Percentiles rank a stretch among this genome's conserved stretches.
Evolutionary conservation across 768 basidiomycete species (phyloP).

Genomic region (Rhodotorula toruloides): DNA sequence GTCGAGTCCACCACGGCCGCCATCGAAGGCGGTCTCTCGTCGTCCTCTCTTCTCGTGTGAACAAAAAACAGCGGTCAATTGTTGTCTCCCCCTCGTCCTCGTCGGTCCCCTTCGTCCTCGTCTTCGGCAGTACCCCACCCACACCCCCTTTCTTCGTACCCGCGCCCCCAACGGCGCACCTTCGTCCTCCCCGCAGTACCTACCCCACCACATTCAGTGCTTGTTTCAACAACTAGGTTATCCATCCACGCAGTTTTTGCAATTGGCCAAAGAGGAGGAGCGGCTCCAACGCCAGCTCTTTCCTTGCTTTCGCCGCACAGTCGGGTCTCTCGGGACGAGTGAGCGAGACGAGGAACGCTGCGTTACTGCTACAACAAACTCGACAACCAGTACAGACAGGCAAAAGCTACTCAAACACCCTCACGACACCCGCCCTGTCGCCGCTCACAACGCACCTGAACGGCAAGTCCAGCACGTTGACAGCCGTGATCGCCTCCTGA

Average conservation of each 20-base stretch:
- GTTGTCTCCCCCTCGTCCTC: not conserved
- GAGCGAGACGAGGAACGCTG: too few species aligned
- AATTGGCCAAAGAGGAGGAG: not conserved
- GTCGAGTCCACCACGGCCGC: conserved; percentile 5
- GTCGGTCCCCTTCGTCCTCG: not conserved
- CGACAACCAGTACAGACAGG: not conserved
- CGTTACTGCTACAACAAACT: not conserved
- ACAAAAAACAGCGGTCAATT: not conserved
- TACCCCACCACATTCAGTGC: not conserved
- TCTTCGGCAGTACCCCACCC: not conserved
- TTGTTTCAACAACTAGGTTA: conserved; percentile 1
- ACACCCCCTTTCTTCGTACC: not conserved
- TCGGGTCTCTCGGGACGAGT: not conserved
- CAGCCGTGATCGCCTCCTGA: conserved; percentile 79
- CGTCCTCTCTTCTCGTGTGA: conserved; percentile 23
- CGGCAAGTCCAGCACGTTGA: conserved; percentile 83
- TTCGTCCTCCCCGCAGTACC: not conserved
- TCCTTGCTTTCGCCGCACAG: not conserved
- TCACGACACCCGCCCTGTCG: conserved; percentile 80
- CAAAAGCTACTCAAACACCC: conserved; percentile 57
- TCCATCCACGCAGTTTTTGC: not conserved
- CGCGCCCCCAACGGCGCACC: not conserved
- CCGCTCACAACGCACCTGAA: conserved; percentile 92
- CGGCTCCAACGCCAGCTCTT: conserved; percentile 1
- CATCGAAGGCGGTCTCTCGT: too few species aligned